Evolutionary conservation across 352 stramenopile species (phyloP).

Genomic region (Globisporangium spiculum): DNA sequence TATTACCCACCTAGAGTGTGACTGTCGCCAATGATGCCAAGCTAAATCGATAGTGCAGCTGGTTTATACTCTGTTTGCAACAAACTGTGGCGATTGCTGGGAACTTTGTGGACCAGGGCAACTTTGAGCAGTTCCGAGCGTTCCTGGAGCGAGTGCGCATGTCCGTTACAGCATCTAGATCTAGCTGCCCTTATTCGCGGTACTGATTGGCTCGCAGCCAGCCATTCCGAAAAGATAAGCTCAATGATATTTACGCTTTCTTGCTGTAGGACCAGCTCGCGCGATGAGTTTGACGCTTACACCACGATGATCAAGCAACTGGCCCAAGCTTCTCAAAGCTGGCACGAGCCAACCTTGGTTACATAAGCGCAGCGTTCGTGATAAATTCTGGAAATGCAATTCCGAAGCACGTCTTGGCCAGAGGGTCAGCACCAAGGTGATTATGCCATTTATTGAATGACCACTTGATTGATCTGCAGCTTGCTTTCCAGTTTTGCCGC

Average conservation of each 20-base stretch:
- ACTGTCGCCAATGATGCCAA: background rate
- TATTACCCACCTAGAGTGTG: background rate
- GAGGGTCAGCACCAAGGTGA: no score
- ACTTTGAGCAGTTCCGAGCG: background rate
- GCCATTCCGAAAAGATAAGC: no score
- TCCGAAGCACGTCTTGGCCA: background rate
- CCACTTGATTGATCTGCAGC: background rate
- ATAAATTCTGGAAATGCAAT: background rate
- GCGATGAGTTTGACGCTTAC: background rate
- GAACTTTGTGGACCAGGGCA: conserved; percentile 1
- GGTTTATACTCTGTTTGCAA: background rate
- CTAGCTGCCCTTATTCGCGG: background rate
- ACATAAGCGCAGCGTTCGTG: background rate
- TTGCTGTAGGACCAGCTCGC: background rate
- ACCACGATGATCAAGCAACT: background rate
- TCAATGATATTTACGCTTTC: no score
- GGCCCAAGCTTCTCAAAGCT: background rate
- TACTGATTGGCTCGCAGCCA: background rate
- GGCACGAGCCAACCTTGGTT: background rate
- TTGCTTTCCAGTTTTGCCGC: background rate
- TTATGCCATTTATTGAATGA: no score
- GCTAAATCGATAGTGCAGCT: background rate
- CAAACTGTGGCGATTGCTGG: background rate
- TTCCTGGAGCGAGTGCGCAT: conserved; percentile 1
- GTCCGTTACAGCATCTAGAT: background rate